A percentile compares a stretch with the other conserved stretches of the same genome.
Conservation (phyloP, 345 rosid species). For the Dipteronia dyeriana region DNA sequence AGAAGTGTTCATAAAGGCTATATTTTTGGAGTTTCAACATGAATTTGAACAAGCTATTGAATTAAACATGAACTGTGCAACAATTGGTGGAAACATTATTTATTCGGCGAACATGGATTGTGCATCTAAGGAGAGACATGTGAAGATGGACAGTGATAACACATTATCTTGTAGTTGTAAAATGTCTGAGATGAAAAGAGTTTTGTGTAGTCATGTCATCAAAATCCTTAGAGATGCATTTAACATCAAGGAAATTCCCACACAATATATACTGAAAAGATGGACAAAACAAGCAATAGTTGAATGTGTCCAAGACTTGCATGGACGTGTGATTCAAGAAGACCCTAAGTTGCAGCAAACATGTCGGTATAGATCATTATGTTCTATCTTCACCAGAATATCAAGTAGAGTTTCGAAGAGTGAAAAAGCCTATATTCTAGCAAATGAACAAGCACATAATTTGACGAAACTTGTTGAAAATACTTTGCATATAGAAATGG, state of each 20-base stretch:
- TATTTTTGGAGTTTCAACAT: neutral
- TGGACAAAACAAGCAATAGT: neutral
- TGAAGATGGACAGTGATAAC: neutral
- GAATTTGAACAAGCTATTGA: neutral
- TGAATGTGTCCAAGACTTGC: neutral
- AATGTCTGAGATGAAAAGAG: neutral
- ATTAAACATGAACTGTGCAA: neutral
- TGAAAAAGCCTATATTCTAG: neutral
- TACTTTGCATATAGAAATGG: neutral
- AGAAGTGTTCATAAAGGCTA: neutral
- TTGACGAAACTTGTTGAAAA: slow-evolving; percentile 2
- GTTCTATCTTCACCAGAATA: neutral
- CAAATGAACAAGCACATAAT: neutral
- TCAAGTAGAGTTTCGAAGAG: neutral
- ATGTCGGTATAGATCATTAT: neutral
- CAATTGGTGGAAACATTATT: neutral
- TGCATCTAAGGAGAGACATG: neutral
- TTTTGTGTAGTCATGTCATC: neutral
- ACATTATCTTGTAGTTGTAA: no score
- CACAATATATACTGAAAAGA: neutral
- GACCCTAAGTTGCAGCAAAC: no score
- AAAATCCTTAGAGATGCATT: neutral
- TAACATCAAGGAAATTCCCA: neutral
- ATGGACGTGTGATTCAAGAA: neutral
- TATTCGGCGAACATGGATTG: neutral